These are phyloP conservation scores for Aspergillus kassunensis DNA, from an alignment of 495 filamentous ascomycete species.

Conservation along the genomic window DNA sequence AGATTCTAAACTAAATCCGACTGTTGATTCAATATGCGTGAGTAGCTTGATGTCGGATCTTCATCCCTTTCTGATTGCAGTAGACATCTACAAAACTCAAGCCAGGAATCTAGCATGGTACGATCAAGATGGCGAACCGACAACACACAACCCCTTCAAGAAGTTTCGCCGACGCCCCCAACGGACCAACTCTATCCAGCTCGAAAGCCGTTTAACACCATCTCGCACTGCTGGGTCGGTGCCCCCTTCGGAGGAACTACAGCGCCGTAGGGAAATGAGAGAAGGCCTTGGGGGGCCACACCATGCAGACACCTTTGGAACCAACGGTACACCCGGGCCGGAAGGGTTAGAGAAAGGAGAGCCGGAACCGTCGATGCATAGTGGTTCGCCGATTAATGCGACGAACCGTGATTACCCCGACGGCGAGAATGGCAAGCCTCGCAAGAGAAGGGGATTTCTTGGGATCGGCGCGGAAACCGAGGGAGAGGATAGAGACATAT, in stretches of 20 bases:
- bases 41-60: neutral
- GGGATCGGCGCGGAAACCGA: constrained; percentile 14
- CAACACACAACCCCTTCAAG: constrained; percentile 49
- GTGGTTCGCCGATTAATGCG: constrained; percentile 38
- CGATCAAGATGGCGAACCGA: constrained; percentile 38
- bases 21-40: constrained; percentile 1
- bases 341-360: constrained; percentile 14
- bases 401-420: constrained; percentile 10
- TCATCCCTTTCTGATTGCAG: neutral
- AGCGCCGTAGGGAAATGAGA: constrained; percentile 26
- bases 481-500: neutral
- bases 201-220: constrained; percentile 23
- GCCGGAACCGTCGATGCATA: constrained; percentile 29
- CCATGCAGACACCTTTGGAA: constrained; percentile 28
- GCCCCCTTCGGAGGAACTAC: constrained; percentile 23
- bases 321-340: constrained; percentile 16
- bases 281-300: constrained; percentile 24
- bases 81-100: constrained; percentile 44
- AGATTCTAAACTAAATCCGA: no score
- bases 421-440: constrained; percentile 15
- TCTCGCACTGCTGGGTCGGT: constrained; percentile 26
- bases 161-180: constrained; percentile 33
- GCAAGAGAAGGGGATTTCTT: constrained; percentile 27
- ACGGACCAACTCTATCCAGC: constrained; percentile 30
- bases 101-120: constrained; percentile 48